Evolutionary conservation across 306 rosid species (phyloP).

Genomic region (Gastrolobium villosum): DNA sequence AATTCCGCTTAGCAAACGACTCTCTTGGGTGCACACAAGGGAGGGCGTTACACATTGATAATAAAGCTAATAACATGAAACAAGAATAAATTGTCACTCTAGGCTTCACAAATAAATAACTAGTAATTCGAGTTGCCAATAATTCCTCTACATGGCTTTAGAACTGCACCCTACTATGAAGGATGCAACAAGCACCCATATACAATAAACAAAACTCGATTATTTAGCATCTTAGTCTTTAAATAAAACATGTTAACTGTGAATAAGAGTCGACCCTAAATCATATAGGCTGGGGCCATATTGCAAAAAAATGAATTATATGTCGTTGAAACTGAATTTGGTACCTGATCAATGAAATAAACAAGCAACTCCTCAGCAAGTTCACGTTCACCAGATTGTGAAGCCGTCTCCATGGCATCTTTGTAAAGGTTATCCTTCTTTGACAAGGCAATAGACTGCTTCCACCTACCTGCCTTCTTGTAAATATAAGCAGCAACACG

Average conservation of each 20-base stretch:
- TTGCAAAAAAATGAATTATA: background rate
- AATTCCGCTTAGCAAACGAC: too few relatives aligned
- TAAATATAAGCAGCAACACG: constrained; percentile 99
- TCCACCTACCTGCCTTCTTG: constrained; percentile 99
- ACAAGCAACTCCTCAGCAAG: constrained; percentile 97
- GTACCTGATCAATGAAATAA: constrained; percentile 94
- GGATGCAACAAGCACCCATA: background rate
- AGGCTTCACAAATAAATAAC: constrained; percentile 9
- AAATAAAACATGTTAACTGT: constrained; percentile 23
- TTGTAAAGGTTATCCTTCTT: constrained; percentile 99
- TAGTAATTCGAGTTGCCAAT: constrained; percentile 16
- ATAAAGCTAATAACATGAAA: constrained; percentile 18
- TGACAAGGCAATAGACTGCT: constrained; percentile 97
- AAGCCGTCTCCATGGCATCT: constrained; percentile 99
- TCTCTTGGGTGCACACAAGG: too few relatives aligned
- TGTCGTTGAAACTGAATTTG: constrained; percentile 24
- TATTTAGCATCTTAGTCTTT: constrained; percentile 20
- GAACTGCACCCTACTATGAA: constrained; percentile 37
- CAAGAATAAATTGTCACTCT: constrained; percentile 11
- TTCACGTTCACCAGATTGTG: constrained; percentile 98
- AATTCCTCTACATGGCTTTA: constrained; percentile 28
- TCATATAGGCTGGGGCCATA: background rate
- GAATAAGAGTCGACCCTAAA: constrained; percentile 6
- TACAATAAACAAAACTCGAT: constrained; percentile 30
- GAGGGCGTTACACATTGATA: too few relatives aligned